Evolutionary conservation across 2,329 filamentous ascomycete genomes (phyloP).

Genomic region (Monilinia laxa): DNA sequence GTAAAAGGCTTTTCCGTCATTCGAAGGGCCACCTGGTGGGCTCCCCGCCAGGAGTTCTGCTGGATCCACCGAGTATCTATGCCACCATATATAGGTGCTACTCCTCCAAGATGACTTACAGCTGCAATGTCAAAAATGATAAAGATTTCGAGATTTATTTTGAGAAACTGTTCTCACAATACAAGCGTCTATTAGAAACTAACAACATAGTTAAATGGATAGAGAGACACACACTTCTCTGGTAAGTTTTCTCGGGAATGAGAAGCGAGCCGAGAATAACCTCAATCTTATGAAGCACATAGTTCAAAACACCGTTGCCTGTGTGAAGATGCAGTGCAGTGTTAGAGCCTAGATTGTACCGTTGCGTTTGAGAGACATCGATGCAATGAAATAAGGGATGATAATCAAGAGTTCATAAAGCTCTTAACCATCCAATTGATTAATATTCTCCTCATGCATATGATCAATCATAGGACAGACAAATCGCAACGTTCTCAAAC

Average conservation of each 20-base stretch:
- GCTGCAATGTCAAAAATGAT: background rate
- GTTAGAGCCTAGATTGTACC: too few species aligned
- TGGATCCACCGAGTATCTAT: background rate
- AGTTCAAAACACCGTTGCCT: background rate
- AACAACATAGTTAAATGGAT: rapidly evolving
- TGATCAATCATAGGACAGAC: background rate
- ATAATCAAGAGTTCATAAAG: too few species aligned
- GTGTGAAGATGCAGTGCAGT: background rate
- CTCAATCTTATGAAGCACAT: background rate
- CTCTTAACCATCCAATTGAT: background rate
- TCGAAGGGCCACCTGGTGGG: too few species aligned
- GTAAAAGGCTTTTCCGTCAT: background rate
- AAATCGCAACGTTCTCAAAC: background rate
- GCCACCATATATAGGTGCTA: background rate
- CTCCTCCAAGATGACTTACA: background rate
- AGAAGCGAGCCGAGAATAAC: background rate
- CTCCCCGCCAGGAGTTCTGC: background rate
- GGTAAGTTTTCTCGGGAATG: background rate
- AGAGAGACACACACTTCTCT: background rate
- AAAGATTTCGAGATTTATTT: background rate
- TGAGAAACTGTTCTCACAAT: background rate
- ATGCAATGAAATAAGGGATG: too few species aligned
- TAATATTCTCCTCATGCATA: background rate
- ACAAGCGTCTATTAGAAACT: background rate
- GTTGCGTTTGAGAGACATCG: too few species aligned